These are phyloP conservation scores for Malus fusca DNA, from an alignment of 306 rosid species.

Conservation along the genomic window DNA sequence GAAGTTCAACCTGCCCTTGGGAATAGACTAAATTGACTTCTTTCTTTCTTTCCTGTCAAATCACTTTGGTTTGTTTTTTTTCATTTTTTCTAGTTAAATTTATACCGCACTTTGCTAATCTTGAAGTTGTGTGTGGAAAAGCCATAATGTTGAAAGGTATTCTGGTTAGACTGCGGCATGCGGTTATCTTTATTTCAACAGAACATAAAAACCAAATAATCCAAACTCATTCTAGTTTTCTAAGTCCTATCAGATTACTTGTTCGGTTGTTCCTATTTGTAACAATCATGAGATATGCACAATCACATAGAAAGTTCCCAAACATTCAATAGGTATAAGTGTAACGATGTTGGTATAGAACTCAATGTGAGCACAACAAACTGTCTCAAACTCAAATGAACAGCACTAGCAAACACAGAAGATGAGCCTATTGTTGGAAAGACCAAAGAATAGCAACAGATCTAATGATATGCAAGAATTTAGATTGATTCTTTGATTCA, in stretches of 20 bases:
- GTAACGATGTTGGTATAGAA: not conserved
- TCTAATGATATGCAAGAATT: slow-evolving; percentile 8
- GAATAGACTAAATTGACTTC: not conserved
- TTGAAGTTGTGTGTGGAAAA: not conserved
- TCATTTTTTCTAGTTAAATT: not conserved
- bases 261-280: not conserved
- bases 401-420: slow-evolving; percentile 32
- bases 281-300: not conserved
- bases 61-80: not conserved
- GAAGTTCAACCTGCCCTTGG: not conserved
- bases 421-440: slow-evolving; percentile 20
- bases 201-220: not conserved
- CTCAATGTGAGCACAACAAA: slow-evolving; percentile 11
- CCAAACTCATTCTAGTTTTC: not conserved
- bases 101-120: not conserved
- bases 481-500: slow-evolving; percentile 31
- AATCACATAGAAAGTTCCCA: not conserved
- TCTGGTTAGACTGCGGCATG: not conserved
- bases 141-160: not conserved
- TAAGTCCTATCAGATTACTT: not conserved
- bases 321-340: not conserved
- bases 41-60: not conserved
- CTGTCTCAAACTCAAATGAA: slow-evolving; percentile 21
- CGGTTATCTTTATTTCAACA: not conserved
- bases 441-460: slow-evolving; percentile 9